Base-by-base conservation (phyloP, 148 eudicot species). In the Agrostemma githago region DNA sequence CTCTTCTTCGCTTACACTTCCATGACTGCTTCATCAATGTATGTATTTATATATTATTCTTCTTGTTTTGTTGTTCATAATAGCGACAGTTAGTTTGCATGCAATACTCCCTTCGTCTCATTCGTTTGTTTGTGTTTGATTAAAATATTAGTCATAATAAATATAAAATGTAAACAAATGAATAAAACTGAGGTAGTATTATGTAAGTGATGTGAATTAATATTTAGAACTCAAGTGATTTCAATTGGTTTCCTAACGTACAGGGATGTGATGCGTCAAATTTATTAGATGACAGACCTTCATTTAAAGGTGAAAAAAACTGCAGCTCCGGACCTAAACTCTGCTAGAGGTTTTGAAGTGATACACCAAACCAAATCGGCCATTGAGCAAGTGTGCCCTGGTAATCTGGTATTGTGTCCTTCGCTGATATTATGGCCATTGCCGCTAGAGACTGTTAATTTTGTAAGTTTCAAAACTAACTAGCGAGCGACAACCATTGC, bases 191-290 rank as follows among this genome's bases (percentile, higher is more conserved):
- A n/a, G n/a, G n/a, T n/a, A n/a, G n/a, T n/a, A n/a, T n/a, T n/a
- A n/a, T n/a, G n/a, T n/a, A n/a, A n/a, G n/a, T n/a, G n/a, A n/a
- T n/a, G n/a, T n/a, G n/a, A n/a, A n/a, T n/a, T n/a, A n/a, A n/a
- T n/a, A n/a, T n/a, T n/a, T n/a, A n/a, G n/a, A n/a, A n/a, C n/a
- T n/a, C n/a, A 62, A 26, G 26, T 73, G 19, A 66, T 26, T 6
- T 1, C 0, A 0, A 3, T 64, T n/a, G n/a, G 5, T 72, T 34
- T 20, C 62, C 20, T 21, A n/a, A 46, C 20, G n/a, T 60, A 67
- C 64, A 88, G 92, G 89, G 92, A 8, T 88, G 92, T 72, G 92
- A 88, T 80, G 92, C 78, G 37, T 88, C 92, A 7, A 71, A 81
- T 8, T 81, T 88, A 68, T 78, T 88, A 14, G 92, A 83, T 15